These are phyloP conservation scores for Syzygium jambos DNA, from an alignment of 345 rosid species.

Conservation along the genomic window DNA sequence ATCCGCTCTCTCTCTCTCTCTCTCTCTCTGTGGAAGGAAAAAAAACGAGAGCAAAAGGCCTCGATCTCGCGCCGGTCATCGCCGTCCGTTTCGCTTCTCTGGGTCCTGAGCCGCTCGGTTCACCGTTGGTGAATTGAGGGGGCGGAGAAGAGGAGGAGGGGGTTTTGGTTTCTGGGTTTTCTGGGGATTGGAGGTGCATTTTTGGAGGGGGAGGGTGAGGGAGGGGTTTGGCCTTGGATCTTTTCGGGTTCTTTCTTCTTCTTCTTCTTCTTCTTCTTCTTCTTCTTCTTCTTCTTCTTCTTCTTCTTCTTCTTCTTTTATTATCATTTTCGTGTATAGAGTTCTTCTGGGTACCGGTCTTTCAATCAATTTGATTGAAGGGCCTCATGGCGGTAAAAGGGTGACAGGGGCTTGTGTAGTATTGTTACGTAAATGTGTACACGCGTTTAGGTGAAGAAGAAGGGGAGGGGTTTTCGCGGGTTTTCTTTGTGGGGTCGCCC, in stretches of 20 bases:
- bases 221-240: background rate
- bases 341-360: background rate
- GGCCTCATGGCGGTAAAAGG: background rate
- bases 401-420: background rate
- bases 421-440: background rate
- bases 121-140: background rate
- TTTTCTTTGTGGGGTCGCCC: background rate
- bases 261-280: no score
- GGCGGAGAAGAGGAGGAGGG: background rate
- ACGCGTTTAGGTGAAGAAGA: background rate
- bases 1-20: slow-evolving; percentile 8
- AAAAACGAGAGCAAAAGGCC: background rate
- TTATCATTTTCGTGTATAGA: no score
- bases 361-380: background rate
- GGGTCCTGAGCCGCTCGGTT: background rate
- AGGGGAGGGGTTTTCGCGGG: background rate
- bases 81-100: background rate
- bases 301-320: background rate
- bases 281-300: no score
- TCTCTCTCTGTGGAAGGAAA: background rate
- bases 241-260: no score
- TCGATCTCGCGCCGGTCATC: background rate
- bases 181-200: background rate
- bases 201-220: background rate
- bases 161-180: background rate